Evolutionary conservation across 768 basidiomycete genomes (phyloP).

Genomic region (Termitomyces sp.): DNA sequence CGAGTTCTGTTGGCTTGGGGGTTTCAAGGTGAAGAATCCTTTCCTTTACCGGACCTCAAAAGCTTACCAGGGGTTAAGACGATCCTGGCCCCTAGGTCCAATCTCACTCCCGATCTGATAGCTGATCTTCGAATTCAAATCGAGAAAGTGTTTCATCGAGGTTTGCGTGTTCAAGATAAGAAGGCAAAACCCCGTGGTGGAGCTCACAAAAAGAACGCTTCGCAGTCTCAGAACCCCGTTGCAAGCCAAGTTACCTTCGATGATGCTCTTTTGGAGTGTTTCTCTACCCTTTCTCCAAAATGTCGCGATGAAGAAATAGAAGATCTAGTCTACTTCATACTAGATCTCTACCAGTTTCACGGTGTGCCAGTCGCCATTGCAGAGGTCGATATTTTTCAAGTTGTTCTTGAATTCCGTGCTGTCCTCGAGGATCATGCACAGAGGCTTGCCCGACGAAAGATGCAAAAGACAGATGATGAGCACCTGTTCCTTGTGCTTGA

Average conservation of each 20-base stretch:
- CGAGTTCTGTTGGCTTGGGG: conserved; percentile 96
- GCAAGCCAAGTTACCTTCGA: conserved; percentile 54
- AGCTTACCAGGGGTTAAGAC: conserved; percentile 35
- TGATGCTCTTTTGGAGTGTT: conserved; percentile 75
- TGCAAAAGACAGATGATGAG: conserved; percentile 37
- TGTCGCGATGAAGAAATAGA: conserved; percentile 93
- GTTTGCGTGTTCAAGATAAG: conserved; percentile 56
- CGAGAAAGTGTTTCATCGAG: conserved; percentile 70
- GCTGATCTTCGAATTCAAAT: conserved; percentile 58
- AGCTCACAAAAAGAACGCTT: conserved; percentile 27
- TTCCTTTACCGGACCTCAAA: neutral
- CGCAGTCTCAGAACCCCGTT: conserved; percentile 24
- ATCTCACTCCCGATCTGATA: conserved; percentile 38
- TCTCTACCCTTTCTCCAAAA: conserved; percentile 75
- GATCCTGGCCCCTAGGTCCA: conserved; percentile 47
- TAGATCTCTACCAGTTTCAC: conserved; percentile 92
- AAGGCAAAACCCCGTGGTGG: conserved; percentile 37
- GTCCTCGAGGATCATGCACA: conserved; percentile 69
- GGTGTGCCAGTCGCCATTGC: conserved; percentile 84
- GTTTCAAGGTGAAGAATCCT: conserved; percentile 73
- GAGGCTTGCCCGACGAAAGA: conserved; percentile 21
- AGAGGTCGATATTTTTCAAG: conserved; percentile 88
- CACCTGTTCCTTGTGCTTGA: conserved; percentile 90
- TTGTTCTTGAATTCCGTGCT: conserved; percentile 77
- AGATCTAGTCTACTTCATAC: conserved; percentile 88